Percentiles rank a stretch among this genome's conserved stretches.
Conservation (phyloP, 2,329 filamentous ascomycete species). For the Dactylonectria estremocensis region DNA sequence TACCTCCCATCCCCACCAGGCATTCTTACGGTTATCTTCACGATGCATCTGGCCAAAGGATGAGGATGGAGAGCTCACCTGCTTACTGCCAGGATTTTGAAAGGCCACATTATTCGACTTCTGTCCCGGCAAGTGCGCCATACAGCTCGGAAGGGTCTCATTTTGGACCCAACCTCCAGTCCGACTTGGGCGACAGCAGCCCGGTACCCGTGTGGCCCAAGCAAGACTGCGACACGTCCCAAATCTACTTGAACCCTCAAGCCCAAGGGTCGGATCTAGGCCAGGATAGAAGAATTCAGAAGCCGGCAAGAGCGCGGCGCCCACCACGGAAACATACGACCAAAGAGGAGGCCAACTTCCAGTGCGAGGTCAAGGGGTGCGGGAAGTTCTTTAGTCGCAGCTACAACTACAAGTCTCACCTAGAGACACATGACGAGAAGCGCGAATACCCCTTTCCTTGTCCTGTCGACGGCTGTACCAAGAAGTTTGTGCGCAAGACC, state of each 20-base stretch:
- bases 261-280: slow-evolving; percentile 40
- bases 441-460: slow-evolving; percentile 81
- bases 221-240: slow-evolving; percentile 46
- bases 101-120: slow-evolving; percentile 39
- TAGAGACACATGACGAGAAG: slow-evolving; percentile 85
- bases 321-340: slow-evolving; percentile 70
- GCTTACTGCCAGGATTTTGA: slow-evolving; percentile 43
- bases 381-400: slow-evolving; percentile 85
- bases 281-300: slow-evolving; percentile 42
- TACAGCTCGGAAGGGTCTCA: slow-evolving; percentile 42
- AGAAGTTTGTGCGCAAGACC: slow-evolving; percentile 86
- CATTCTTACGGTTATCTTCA: slow-evolving; percentile 46
- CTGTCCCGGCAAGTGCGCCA: slow-evolving; percentile 35
- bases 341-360: slow-evolving; percentile 79
- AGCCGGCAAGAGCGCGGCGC: slow-evolving; percentile 50
- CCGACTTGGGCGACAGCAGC: slow-evolving; percentile 33
- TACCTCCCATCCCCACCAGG: slow-evolving; percentile 36
- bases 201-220: slow-evolving; percentile 41
- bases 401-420: slow-evolving; percentile 90
- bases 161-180: slow-evolving; percentile 38
- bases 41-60: slow-evolving; percentile 37
- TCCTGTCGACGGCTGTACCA: slow-evolving; percentile 74
- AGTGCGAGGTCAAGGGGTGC: slow-evolving; percentile 79
- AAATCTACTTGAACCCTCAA: slow-evolving; percentile 41
- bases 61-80: slow-evolving; percentile 40